Conservation (phyloP, 2,329 filamentous ascomycete genomes). For the Colletotrichum sidae region DNA sequence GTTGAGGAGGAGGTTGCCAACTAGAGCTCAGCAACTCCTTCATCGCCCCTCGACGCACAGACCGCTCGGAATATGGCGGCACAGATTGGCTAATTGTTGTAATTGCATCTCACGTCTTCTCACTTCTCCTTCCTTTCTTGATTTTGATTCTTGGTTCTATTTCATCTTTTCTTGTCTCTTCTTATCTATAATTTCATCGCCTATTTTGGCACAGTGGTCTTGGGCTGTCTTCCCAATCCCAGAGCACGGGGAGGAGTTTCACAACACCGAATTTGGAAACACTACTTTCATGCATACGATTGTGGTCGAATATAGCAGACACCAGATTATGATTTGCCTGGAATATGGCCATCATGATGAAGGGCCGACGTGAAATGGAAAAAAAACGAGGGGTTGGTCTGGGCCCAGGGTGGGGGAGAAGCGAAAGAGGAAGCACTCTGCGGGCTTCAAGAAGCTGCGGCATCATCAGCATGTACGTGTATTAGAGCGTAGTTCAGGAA, state of each 20-base stretch:
- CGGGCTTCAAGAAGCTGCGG: slow-evolving; percentile 15
- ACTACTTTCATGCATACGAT: slow-evolving; percentile 36
- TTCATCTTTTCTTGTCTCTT: slow-evolving; percentile 34
- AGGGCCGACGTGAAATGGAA: slow-evolving; percentile 36
- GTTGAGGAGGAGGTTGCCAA: slow-evolving; percentile 75
- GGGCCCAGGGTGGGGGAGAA: slow-evolving; percentile 3
- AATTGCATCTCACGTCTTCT: slow-evolving; percentile 48
- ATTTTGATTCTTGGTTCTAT: slow-evolving; percentile 38
- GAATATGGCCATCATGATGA: slow-evolving; percentile 30
- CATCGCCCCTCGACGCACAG: slow-evolving; percentile 13
- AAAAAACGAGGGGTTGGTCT: slow-evolving; percentile 1
- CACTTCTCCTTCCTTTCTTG: slow-evolving; percentile 35
- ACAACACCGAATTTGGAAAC: slow-evolving; percentile 32
- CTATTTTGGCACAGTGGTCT: slow-evolving; percentile 33
- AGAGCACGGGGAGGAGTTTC: slow-evolving; percentile 28
- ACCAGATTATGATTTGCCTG: slow-evolving; percentile 35
- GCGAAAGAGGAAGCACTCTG: slow-evolving; percentile 9
- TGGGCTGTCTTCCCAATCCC: slow-evolving; percentile 31
- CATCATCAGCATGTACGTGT: slow-evolving; percentile 32
- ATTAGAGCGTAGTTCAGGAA: slow-evolving; percentile 36
- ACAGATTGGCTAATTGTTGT: slow-evolving; percentile 56
- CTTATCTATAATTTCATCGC: slow-evolving; percentile 37
- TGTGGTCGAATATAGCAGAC: slow-evolving; percentile 37
- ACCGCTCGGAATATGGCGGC: slow-evolving; percentile 38
- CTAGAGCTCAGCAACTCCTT: slow-evolving; percentile 46